A percentile compares a stretch with the other conserved stretches of the same genome.
phyloP scores from a whole-genome alignment of 2,329 filamentous ascomycete species.

The Pseudogymnoascus sp. region DNA sequence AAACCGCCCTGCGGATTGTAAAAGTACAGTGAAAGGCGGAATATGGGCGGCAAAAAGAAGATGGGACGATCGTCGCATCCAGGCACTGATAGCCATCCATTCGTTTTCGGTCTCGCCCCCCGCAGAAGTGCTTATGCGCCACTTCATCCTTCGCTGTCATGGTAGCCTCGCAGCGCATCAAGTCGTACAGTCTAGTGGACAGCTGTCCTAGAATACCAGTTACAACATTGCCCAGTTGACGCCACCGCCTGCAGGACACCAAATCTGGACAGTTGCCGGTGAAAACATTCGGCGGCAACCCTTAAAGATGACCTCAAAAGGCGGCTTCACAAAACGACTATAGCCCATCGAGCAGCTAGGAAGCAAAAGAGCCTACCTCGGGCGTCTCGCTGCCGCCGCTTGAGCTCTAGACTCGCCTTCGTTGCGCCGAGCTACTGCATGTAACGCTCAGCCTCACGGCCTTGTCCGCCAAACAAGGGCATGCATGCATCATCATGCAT shows the following conservation, averaged over 20 bases:
- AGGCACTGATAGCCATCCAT: constrained; percentile 8
- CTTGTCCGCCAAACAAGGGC: constrained; percentile 6
- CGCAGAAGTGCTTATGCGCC: constrained; percentile 3
- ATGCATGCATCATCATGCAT: constrained; percentile 9
- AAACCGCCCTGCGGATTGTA: background rate
- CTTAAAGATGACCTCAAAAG: background rate
- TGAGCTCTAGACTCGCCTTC: background rate
- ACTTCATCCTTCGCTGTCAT: background rate
- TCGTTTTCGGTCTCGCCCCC: background rate
- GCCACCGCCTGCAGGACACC: background rate
- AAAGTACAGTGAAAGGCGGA: background rate
- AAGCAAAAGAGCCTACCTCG: background rate
- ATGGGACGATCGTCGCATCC: background rate
- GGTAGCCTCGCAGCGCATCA: constrained; percentile 2
- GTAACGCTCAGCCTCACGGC: constrained; percentile 6
- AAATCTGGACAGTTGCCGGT: background rate
- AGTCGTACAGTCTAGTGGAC: background rate
- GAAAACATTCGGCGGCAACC: background rate
- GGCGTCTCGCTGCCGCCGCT: background rate
- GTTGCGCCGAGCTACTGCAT: background rate
- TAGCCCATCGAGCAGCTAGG: background rate
- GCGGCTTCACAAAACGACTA: background rate
- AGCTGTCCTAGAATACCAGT: background rate
- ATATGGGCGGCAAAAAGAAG: background rate
- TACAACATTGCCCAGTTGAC: background rate